Percentiles rank a stretch among this genome's conserved stretches.
Evolutionary conservation across 116 monocot species (phyloP).

Genomic region (Iris pallida): DNA sequence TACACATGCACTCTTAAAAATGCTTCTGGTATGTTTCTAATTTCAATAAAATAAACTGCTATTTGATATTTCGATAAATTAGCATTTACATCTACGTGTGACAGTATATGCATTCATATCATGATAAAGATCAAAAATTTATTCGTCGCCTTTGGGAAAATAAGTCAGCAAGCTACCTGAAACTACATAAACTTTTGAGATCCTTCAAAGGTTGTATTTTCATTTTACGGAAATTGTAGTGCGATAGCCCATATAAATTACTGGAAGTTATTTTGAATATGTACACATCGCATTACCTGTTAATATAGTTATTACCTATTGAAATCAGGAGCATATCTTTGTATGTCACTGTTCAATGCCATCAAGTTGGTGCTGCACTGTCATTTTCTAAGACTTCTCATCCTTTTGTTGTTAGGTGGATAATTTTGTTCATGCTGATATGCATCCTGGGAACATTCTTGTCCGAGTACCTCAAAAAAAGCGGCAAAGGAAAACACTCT

Average conservation of each 20-base stretch:
- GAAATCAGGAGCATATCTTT: not conserved
- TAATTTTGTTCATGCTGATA: too few species aligned
- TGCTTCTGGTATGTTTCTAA: constrained; percentile 70
- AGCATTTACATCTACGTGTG: not conserved
- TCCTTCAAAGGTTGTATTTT: not conserved
- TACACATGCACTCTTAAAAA: constrained; percentile 87
- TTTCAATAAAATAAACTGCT: not conserved
- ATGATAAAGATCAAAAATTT: not conserved
- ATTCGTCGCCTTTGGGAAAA: not conserved
- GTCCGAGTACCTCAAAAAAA: constrained; percentile 50
- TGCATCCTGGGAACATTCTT: constrained; percentile 35
- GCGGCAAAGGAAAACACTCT: constrained; percentile 34
- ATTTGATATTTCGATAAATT: not conserved
- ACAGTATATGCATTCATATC: not conserved
- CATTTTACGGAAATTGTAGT: too few species aligned
- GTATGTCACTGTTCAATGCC: not conserved
- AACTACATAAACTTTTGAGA: not conserved
- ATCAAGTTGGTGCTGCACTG: not conserved
- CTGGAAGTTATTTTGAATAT: too few species aligned
- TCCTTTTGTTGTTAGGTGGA: too few species aligned
- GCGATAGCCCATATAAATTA: too few species aligned
- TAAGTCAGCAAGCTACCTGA: not conserved
- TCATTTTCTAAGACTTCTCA: too few species aligned
- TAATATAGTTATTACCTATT: not conserved
- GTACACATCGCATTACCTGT: too few species aligned